Percentiles rank a stretch among this genome's conserved stretches.
Evolutionary conservation across 2,329 filamentous ascomycete genomes (phyloP).

Genomic region (Penicillium sp.): DNA sequence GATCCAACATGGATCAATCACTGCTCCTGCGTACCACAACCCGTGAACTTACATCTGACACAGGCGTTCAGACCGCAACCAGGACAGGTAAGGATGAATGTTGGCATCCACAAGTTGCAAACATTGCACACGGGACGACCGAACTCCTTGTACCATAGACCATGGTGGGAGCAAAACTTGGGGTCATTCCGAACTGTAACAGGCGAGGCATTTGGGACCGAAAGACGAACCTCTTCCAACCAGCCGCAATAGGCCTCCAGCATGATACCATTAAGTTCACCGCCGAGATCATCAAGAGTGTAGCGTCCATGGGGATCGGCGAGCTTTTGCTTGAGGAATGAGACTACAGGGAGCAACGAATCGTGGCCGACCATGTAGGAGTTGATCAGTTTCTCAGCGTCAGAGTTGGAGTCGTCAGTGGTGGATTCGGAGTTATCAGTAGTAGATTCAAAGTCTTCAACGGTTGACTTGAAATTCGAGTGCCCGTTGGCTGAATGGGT

Average conservation of each 20-base stretch:
- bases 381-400: not conserved
- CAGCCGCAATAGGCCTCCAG: constrained; percentile 24
- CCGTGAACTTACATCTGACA: constrained; percentile 25
- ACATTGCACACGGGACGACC: constrained; percentile 17
- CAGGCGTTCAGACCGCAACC: constrained; percentile 25
- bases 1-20: not conserved
- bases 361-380: not conserved
- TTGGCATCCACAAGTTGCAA: constrained; percentile 24
- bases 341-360: constrained; percentile 15
- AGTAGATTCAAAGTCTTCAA: not conserved
- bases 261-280: constrained; percentile 24
- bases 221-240: constrained; percentile 18
- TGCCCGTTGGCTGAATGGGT: not conserved
- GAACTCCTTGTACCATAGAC: constrained; percentile 23
- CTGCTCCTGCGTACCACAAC: not conserved
- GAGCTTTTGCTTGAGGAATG: constrained; percentile 23
- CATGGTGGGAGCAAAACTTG: constrained; percentile 20
- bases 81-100: constrained; percentile 25
- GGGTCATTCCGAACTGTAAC: not conserved
- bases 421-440: not conserved
- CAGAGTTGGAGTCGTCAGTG: not conserved
- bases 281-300: constrained; percentile 18
- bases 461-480: not conserved
- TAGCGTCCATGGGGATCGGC: constrained; percentile 17
- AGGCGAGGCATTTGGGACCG: constrained; percentile 12